Percentiles rank a stretch among this genome's conserved stretches.
Evolutionary conservation across 176 grass and related monocot genomes (phyloP).

Genomic region (Neostapfia colusana): DNA sequence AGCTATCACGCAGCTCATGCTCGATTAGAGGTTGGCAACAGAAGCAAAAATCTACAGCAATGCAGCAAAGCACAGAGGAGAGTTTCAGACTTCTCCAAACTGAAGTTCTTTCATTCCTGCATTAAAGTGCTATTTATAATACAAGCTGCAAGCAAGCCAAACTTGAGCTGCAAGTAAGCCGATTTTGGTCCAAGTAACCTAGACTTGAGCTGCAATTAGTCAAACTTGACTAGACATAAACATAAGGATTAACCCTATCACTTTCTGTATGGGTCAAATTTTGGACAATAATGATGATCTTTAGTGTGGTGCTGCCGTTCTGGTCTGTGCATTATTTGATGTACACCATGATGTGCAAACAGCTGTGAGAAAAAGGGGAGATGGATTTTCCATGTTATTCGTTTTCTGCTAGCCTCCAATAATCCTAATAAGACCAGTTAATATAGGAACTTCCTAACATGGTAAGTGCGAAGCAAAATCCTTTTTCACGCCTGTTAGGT

Average conservation of each 20-base stretch:
- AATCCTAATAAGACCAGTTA: background rate
- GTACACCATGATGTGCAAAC: background rate
- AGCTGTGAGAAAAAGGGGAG: constrained; percentile 13
- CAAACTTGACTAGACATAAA: no score
- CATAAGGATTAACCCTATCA: no score
- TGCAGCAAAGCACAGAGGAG: no score
- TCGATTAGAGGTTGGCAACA: no score
- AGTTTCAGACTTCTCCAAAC: background rate
- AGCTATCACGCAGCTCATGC: no score
- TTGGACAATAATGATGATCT: background rate
- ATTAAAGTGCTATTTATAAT: no score
- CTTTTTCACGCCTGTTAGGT: constrained; percentile 1
- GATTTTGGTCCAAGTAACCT: no score
- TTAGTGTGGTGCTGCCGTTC: background rate
- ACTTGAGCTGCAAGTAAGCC: no score
- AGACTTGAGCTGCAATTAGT: no score
- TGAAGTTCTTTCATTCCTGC: no score
- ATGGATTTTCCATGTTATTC: background rate
- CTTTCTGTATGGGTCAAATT: background rate
- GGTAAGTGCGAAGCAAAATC: background rate
- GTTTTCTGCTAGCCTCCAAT: constrained; percentile 7
- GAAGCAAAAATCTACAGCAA: no score
- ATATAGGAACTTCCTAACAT: background rate
- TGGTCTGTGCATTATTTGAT: background rate
- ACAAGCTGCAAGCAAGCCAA: no score